Evolutionary conservation across 768 basidiomycete species (phyloP).

Genomic region (Pholiota microspora): DNA sequence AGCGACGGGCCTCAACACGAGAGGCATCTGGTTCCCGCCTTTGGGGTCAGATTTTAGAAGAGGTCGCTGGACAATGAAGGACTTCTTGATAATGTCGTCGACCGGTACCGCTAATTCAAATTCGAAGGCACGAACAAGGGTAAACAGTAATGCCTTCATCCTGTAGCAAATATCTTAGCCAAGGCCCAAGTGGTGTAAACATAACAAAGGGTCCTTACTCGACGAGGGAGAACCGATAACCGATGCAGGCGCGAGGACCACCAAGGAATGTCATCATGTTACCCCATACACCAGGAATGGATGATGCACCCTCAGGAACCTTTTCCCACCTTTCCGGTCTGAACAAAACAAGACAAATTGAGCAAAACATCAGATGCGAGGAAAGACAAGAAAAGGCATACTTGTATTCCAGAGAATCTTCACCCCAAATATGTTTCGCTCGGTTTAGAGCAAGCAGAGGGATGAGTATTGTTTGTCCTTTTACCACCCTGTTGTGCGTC

Average conservation of each 20-base stretch:
- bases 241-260: conserved; percentile 68
- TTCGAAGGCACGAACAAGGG: conserved; percentile 36
- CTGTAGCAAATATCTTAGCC: conserved; percentile 10
- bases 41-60: conserved; percentile 40
- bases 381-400: conserved; percentile 17
- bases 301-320: conserved; percentile 39
- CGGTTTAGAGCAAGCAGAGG: conserved; percentile 55
- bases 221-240: conserved; percentile 60
- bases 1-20: conserved; percentile 32
- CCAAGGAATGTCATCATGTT: conserved; percentile 62
- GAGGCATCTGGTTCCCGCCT: conserved; percentile 43
- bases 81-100: conserved; percentile 31
- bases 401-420: conserved; percentile 61
- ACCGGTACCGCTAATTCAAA: conserved; percentile 47
- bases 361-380: neutral
- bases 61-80: conserved; percentile 42
- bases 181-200: neutral
- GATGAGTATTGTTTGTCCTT: conserved; percentile 45
- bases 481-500: conserved; percentile 28
- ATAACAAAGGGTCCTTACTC: conserved; percentile 40
- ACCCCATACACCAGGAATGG: conserved; percentile 60
- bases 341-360: neutral
- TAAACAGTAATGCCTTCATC: conserved; percentile 31
- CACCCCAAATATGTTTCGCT: conserved; percentile 56
- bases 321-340: conserved; percentile 67